A percentile compares a stretch with the other conserved stretches of the same genome.
Conservation (phyloP, 305 asterid species). For the Solanum chacoense region DNA sequence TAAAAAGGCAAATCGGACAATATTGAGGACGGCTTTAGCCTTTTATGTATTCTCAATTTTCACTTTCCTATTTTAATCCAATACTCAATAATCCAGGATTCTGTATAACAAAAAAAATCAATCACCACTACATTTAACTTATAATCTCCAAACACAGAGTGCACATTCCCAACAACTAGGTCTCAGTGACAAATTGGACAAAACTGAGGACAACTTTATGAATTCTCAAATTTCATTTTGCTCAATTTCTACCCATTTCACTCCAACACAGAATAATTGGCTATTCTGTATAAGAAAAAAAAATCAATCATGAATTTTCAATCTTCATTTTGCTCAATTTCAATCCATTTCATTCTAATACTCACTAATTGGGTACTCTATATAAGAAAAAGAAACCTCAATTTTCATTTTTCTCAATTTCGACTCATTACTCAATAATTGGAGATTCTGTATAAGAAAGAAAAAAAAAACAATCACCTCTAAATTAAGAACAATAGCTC, state of each 20-base stretch:
- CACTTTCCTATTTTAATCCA: background rate
- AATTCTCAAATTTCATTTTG: background rate
- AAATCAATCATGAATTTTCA: background rate
- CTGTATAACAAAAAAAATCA: background rate
- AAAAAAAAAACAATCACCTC: conserved; percentile 29
- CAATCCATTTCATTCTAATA: background rate
- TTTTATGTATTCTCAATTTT: background rate
- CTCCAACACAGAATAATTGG: background rate
- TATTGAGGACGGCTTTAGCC: background rate
- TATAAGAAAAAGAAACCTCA: background rate
- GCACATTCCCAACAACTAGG: background rate
- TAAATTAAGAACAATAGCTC: conserved; percentile 81
- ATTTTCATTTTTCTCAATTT: background rate
- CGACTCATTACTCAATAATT: background rate
- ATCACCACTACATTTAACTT: background rate
- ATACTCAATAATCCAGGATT: background rate
- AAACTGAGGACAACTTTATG: background rate
- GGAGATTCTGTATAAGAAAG: background rate
- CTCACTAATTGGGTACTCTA: background rate
- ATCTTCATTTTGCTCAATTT: background rate
- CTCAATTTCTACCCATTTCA: background rate
- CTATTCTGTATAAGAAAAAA: background rate
- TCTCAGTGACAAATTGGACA: background rate
- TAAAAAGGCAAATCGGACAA: background rate
- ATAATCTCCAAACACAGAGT: background rate